Conservation (phyloP, 805 yeast species). For the Candida xiaguanensis region DNA sequence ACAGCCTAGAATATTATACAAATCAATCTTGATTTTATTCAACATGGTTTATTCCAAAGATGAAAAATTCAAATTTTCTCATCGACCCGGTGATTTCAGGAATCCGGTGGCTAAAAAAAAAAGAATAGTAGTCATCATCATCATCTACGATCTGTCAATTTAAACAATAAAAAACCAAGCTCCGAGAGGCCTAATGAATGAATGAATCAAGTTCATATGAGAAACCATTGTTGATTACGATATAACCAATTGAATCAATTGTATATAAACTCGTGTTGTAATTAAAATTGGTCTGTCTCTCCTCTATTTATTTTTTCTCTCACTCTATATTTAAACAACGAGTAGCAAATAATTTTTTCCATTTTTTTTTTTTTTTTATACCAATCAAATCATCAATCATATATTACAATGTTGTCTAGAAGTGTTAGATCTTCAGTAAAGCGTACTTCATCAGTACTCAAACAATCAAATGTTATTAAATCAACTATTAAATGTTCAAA, state of each 20-base stretch:
- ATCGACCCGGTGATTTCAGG: not conserved
- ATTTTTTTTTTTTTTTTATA: not conserved
- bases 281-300: too few relatives aligned
- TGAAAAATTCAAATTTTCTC: too few relatives aligned
- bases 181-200: too few relatives aligned
- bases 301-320: not conserved
- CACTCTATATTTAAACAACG: not conserved
- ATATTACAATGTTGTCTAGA: constrained; percentile 30
- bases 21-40: too few relatives aligned
- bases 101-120: not conserved
- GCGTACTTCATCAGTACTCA: constrained; percentile 16
- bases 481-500: constrained; percentile 10
- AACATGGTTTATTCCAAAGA: too few relatives aligned
- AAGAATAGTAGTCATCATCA: not conserved
- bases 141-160: too few relatives aligned
- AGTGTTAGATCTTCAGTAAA: constrained; percentile 25
- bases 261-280: too few relatives aligned
- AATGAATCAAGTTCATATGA: too few relatives aligned
- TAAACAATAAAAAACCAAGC: not conserved
- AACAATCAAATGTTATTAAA: not conserved
- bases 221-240: too few relatives aligned
- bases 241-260: too few relatives aligned
- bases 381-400: not conserved
- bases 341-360: not conserved
- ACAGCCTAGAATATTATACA: too few relatives aligned